Base-by-base conservation (phyloP, 495 filamentous ascomycete genomes). In the Letharia columbiana region DNA sequence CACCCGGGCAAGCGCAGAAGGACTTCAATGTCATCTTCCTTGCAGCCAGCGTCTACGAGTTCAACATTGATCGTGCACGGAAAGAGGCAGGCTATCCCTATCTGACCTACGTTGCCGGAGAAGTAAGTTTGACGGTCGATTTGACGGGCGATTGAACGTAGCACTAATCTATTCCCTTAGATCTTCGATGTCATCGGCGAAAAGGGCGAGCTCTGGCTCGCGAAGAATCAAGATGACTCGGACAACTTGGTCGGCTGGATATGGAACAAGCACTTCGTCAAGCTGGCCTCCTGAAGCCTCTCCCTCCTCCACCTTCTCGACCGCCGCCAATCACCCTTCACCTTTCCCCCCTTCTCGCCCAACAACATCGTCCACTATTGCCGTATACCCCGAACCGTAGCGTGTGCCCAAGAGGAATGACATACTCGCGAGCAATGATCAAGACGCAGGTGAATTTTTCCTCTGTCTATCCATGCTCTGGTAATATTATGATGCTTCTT, bases 191-290 rank as follows among this genome's bases (percentile, higher is more conserved):
- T 92, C 64, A 89, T 98, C 69, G 94, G 86, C 62, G 90, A 96
- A 73, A 98, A 98, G 74, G 94, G 94, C 61, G 94, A 98, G 78
- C 86, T 98, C 20, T 98, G 94, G 95, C 86, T 98, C 41, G 94
- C 94, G 10, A 90, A 88, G 73, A 98, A 98, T 72, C 94, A 98
- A 75, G 94, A 98, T 73, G 95, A 98, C 75, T 77, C 83, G 6
- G 79, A 77, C 23, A 81, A 84, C 33, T 80, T 85, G 67, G 84
- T 97, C n/a, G 94, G 94, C 52, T 98, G 94, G 94, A 96, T 98
- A 68, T 98, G 94, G 94, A 94, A 89, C 71, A 95, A 96, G 73
- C 94, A 98, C 77, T 98, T 98, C 78, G 90, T 89, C 60, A 90
- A 89, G 65, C 73, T 91, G 67, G 87, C 87, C 18, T 67, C 66